Percentiles rank a stretch among this genome's conserved stretches.
These are phyloP conservation scores for Phytophthora pisi DNA, from an alignment of 352 stramenopile genomes.

Conservation along the genomic window DNA sequence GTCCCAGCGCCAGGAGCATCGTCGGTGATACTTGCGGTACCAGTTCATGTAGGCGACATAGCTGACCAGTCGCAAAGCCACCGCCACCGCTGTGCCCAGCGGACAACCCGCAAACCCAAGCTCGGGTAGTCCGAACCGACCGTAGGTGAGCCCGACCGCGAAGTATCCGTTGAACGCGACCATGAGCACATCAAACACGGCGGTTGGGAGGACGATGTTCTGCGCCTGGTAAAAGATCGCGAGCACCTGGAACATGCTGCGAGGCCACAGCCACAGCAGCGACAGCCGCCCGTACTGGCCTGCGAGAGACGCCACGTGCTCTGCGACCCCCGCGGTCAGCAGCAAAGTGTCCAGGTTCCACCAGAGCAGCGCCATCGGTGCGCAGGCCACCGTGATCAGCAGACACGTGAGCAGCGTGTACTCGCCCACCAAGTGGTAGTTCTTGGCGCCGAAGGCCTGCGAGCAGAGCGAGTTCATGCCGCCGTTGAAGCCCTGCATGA, in stretches of 20 bases:
- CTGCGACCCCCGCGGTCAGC: conserved; percentile 39
- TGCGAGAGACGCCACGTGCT: conserved; percentile 49
- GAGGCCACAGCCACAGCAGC: conserved; percentile 75
- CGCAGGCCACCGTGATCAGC: conserved; percentile 53
- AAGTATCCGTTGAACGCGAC: conserved; percentile 67
- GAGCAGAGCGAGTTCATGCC: conserved; percentile 84
- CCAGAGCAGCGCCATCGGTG: conserved; percentile 75
- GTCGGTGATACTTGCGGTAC: conserved; percentile 47
- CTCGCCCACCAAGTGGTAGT: conserved; percentile 66
- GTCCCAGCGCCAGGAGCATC: conserved; percentile 55
- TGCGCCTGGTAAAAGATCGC: conserved; percentile 82
- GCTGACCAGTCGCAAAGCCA: conserved; percentile 51
- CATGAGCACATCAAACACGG: conserved; percentile 59
- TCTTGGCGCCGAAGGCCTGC: conserved; percentile 86
- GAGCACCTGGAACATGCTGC: conserved; percentile 78
- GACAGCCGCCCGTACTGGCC: conserved; percentile 68
- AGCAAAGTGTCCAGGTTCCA: conserved; percentile 73
- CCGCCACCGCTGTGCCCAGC: conserved; percentile 63
- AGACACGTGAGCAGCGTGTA: conserved; percentile 64
- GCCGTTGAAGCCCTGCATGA: conserved; percentile 83
- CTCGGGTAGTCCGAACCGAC: conserved; percentile 50
- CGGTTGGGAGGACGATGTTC: conserved; percentile 75
- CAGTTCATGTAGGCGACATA: conserved; percentile 76
- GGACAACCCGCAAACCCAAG: conserved; percentile 81
- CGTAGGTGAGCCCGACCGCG: conserved; percentile 67